Conservation (phyloP, 192 early-diverging fungal genomes). For the Coemansia sp. region DNA sequence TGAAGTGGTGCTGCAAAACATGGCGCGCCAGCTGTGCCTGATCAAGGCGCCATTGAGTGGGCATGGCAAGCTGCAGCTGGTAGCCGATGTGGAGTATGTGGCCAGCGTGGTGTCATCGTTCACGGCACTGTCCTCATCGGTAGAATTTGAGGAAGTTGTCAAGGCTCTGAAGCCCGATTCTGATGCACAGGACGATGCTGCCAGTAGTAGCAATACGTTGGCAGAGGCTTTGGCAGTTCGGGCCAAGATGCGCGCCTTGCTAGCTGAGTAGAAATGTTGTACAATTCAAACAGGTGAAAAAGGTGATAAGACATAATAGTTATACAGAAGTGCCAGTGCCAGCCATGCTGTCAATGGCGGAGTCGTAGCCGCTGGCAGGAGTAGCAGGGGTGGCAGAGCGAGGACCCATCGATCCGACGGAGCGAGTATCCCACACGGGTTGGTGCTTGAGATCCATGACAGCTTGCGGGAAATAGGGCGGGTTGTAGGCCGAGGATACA, state of each 20-base stretch:
- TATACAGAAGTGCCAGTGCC: constrained; percentile 14
- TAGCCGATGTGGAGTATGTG: constrained; percentile 41
- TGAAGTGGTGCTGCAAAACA: constrained; percentile 12
- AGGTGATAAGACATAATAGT: neutral
- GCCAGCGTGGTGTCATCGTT: constrained; percentile 37
- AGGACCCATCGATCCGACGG: neutral
- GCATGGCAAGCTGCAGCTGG: constrained; percentile 25
- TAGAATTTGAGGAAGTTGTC: constrained; percentile 23
- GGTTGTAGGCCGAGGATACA: neutral
- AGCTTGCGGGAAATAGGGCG: constrained; percentile 1
- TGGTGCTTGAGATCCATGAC: neutral
- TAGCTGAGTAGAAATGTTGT: neutral
- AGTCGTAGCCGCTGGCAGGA: constrained; percentile 1
- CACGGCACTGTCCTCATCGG: neutral
- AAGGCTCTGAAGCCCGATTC: neutral
- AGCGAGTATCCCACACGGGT: neutral
- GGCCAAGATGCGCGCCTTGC: constrained; percentile 14
- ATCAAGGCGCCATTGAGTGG: constrained; percentile 32
- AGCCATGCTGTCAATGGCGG: constrained; percentile 1
- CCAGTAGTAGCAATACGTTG: neutral
- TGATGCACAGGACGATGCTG: neutral
- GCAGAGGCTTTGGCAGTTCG: neutral
- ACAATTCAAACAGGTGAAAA: neutral
- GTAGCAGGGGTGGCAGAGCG: constrained; percentile 2
- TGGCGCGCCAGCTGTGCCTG: constrained; percentile 18